phyloP scores from a whole-genome alignment of 495 filamentous ascomycete species.

The Penicillium herquei region DNA sequence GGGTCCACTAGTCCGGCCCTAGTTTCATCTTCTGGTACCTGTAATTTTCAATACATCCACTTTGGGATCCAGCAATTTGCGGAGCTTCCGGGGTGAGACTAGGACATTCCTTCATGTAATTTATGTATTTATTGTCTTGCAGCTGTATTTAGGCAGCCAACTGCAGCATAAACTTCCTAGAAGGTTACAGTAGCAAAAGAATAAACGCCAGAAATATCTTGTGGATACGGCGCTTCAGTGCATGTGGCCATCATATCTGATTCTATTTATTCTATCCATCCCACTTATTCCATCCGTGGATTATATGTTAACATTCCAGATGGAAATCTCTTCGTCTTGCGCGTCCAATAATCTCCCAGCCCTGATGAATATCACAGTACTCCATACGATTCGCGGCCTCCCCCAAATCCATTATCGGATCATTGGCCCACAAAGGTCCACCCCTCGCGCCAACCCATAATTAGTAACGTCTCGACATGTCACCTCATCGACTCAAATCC shows the following conservation, averaged over 20 bases:
- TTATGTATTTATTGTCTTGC: background rate
- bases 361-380: background rate
- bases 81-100: background rate
- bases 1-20: conserved; percentile 15
- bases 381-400: background rate
- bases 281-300: no score
- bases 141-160: background rate
- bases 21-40: conserved; percentile 8
- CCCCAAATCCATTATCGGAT: background rate
- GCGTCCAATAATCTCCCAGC: background rate
- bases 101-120: background rate
- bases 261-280: no score
- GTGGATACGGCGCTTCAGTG: no score
- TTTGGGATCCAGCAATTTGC: background rate
- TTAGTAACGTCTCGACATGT: conserved; percentile 9
- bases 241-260: no score
- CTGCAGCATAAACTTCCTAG: no score
- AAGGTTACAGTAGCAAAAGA: background rate
- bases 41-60: background rate
- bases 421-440: background rate
- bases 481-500: conserved; percentile 1
- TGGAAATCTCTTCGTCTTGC: background rate
- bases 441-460: conserved; percentile 8
- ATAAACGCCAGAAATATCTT: no score
- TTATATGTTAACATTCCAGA: no score